Evolutionary conservation across 2,329 filamentous ascomycete genomes (phyloP), one percentile per base, ranked within the genome.

Genomic region (Ceratocystis destructans): DNA sequence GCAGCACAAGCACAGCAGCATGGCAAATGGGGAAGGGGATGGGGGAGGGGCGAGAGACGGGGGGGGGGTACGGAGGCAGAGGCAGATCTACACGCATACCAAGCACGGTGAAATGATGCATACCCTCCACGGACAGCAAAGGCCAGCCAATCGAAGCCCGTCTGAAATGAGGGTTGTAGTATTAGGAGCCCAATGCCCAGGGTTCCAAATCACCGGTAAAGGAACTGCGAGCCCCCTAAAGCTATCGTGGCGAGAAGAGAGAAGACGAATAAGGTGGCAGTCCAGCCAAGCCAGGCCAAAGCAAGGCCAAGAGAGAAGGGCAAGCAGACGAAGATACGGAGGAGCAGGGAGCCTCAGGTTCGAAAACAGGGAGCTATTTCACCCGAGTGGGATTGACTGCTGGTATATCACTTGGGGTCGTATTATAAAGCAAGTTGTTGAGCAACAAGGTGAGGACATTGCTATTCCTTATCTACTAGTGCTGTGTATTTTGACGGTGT

Each of bases 381-480:
- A 12, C n/a, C 7, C 5, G 6, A 33, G 22, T 59, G 53, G n/a
- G 22, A 17, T n/a, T 22, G 17, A 50, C 22, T 20, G 46, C n/a
- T 50, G 22, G 46, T 22, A 50, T 22, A 20, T 59, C 17, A n/a
- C 15, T 59, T 59, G 33, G 53, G 8, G 25, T 59, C 5, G 53
- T 20, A 59, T 59, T 10, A 37, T 59, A 33, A 20, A 33, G 53
- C 53, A 59, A 31, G 53, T 50, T 37, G 53, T 59, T 59, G 28
- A 59, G 53, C 12, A 37, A 59, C 53, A 59, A 37, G 53, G 53
- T n/a, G 53, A 37, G 53, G 33, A 59, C 53, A 59, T 59, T 37
- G 53, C 53, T 59, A 8, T 59, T 59, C 53, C 53, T 59, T 59
- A 59, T 59, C 53, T 59, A 31, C 17, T 20, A 57, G 20, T 53